Conservation (phyloP, 2,329 filamentous ascomycete genomes). For the Colletotrichum chrysophilum region DNA sequence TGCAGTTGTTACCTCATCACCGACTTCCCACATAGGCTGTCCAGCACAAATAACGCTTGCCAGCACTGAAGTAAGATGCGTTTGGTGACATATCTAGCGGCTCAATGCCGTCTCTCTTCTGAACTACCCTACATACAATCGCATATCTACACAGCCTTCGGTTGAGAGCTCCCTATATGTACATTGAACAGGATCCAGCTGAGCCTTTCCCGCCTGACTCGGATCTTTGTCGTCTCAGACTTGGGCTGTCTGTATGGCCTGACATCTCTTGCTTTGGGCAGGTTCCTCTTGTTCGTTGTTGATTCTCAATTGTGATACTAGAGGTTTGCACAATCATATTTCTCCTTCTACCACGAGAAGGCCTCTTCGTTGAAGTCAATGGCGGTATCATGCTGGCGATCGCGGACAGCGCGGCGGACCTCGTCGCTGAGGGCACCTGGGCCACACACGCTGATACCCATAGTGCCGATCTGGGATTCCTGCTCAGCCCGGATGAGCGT, state of each 20-base stretch:
- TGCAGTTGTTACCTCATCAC: neutral
- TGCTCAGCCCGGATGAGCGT: slow-evolving; percentile 76
- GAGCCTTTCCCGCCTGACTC: neutral
- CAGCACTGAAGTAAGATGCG: neutral
- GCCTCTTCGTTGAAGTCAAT: slow-evolving; percentile 84
- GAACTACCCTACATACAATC: neutral
- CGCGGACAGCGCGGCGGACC: slow-evolving; percentile 70
- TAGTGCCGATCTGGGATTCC: slow-evolving; percentile 74
- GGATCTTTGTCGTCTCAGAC: neutral
- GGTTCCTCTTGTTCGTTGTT: neutral
- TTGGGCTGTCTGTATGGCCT: neutral
- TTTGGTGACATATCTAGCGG: neutral
- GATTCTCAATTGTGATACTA: neutral
- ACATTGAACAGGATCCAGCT: neutral
- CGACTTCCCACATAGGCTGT: neutral
- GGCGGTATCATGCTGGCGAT: slow-evolving; percentile 66
- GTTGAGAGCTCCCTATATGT: neutral
- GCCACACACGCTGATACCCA: slow-evolving; percentile 78
- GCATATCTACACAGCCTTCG: neutral
- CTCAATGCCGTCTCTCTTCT: neutral
- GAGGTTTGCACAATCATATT: neutral
- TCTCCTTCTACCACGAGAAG: slow-evolving; percentile 61
- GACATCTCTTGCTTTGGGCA: neutral
- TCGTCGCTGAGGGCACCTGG: slow-evolving; percentile 78
- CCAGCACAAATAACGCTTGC: neutral